A percentile compares a stretch with the other conserved stretches of the same genome.
These are phyloP conservation scores for Aristolochia californica DNA, from an alignment of 164 flowering plant genomes.

Conservation along the genomic window DNA sequence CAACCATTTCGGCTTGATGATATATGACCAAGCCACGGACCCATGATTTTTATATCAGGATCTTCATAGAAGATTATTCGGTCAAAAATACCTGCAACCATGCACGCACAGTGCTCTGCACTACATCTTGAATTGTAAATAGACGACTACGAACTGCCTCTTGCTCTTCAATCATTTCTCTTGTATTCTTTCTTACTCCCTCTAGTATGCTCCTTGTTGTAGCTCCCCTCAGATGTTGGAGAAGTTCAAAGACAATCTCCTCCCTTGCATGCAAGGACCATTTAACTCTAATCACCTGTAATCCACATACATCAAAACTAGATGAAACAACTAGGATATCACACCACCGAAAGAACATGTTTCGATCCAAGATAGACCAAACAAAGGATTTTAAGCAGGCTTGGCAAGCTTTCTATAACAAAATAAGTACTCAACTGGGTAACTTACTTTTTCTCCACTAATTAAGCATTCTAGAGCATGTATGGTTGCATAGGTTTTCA, in stretches of 20 bases:
- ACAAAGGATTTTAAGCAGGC: too few relatives aligned
- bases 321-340: background rate
- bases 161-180: constrained; percentile 97
- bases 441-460: too few relatives aligned
- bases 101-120: constrained; percentile 87
- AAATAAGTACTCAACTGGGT: too few relatives aligned
- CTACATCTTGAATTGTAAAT: constrained; percentile 96
- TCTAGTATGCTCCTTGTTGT: constrained; percentile 46
- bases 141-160: constrained; percentile 96
- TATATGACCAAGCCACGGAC: too few relatives aligned
- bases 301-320: constrained; percentile 3
- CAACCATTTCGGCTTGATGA: too few relatives aligned
- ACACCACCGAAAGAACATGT: background rate
- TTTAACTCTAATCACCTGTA: constrained; percentile 82
- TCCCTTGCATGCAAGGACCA: constrained; percentile 99
- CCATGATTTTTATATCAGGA: too few relatives aligned
- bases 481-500: too few relatives aligned
- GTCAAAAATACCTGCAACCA: constrained; percentile 68
- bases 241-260: constrained; percentile 88
- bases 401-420: too few relatives aligned
- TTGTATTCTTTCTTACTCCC: constrained; percentile 66
- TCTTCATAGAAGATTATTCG: background rate
- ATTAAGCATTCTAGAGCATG: too few relatives aligned
- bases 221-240: constrained; percentile 64
- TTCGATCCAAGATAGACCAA: background rate